Base-by-base conservation (phyloP, 2,329 filamentous ascomycete genomes). In the Pyricularia sp. region DNA sequence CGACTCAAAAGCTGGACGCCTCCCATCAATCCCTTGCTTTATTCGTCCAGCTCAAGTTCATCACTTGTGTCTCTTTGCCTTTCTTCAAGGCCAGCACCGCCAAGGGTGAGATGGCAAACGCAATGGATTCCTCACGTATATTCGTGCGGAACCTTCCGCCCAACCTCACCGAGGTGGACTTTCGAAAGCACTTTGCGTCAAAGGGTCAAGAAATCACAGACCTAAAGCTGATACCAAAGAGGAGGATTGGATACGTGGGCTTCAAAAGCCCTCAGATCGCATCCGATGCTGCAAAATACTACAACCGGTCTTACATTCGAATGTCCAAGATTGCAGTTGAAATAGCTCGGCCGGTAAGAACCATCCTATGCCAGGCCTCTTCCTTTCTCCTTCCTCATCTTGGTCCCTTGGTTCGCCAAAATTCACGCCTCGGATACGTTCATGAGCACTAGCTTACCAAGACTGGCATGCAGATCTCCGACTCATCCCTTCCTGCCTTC, bases 321-420 rank as follows among this genome's bases (percentile, higher is more conserved):
- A 95, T 97, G 92, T 97, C 94, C 69, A 96, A 90, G 82, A 93
- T 99, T 75, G 86, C 85, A 33, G 95, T 97, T 71, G 94, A 97
- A 81, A 82, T 95, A 76, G 95, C 95, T 69, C 90, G 87, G 78
- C 90, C 95, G 70, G 91, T 96, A 77, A 76, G 84, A 65, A 55
- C 9, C 66, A 61, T 55, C 10, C n/a, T 30, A 12, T 23, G 3
- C 17, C 33, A 28, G 4, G 23, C 33, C n/a, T 10, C 23, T 28
- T 65, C 23, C 28, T 65, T 31, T 28, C 61, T 25, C 23, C 31
- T 25, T 14, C 4, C 26, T 26, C 31, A 31, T 14, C 3, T 36
- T 36, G 23, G n/a, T 65, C 63, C 28, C 26, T 36, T 65, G 28
- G 33, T 28, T 30, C 28, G 63, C 31, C 20, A 33, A 65, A 30